A percentile compares a stretch with the other conserved stretches of the same genome.
phyloP scores from a whole-genome alignment of 345 rosid genomes.

The Noccaea caerulescens region DNA sequence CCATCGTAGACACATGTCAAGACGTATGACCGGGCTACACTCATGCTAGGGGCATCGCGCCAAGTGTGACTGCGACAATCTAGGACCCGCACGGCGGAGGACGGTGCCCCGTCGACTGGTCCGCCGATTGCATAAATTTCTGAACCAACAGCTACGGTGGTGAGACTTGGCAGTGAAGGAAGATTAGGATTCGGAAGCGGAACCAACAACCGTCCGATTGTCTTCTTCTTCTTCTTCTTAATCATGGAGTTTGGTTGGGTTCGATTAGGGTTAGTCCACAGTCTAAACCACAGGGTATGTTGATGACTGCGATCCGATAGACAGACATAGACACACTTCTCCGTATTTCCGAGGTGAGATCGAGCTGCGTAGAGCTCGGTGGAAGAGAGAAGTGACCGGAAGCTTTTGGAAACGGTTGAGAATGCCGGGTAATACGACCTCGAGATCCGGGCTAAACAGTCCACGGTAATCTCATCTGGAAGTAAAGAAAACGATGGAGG shows the following conservation, averaged over 20 bases:
- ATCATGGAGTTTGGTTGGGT: background rate
- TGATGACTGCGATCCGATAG: background rate
- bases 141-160: background rate
- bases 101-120: background rate
- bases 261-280: background rate
- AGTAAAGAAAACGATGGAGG: constrained; percentile 2
- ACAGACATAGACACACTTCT: too few species aligned
- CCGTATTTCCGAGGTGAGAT: too few species aligned
- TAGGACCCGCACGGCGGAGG: background rate
- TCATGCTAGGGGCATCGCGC: constrained; percentile 5
- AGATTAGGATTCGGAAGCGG: background rate
- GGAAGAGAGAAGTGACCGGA: background rate
- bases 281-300: background rate
- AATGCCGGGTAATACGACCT: background rate
- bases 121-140: background rate
- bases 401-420: constrained; percentile 1
- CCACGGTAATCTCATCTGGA: background rate
- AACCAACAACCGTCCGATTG: background rate
- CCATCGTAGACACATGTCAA: background rate
- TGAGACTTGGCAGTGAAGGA: background rate
- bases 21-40: background rate
- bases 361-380: too few species aligned
- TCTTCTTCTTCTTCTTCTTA: constrained; percentile 5
- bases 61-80: constrained; percentile 5
- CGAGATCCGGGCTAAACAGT: constrained; percentile 3